phyloP scores from a whole-genome alignment of 2,329 filamentous ascomycete species.

The Myriosclerotinia curreyana region DNA sequence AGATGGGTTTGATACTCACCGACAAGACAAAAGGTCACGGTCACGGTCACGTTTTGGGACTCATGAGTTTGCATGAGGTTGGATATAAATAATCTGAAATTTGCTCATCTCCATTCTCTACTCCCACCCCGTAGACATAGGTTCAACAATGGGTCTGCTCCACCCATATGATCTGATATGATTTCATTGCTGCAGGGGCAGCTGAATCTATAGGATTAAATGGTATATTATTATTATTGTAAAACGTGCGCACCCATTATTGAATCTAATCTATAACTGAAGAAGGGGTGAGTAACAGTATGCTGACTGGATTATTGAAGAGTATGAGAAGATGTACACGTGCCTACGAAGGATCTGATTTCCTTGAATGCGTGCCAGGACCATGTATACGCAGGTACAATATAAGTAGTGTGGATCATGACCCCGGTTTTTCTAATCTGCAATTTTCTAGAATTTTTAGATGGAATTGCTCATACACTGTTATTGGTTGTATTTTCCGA shows the following conservation, averaged over 20 bases:
- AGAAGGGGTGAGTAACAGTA: too few species aligned
- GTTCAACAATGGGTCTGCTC: too few species aligned
- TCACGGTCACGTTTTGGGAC: constrained; percentile 7
- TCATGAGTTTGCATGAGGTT: neutral
- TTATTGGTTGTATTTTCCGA: constrained; percentile 1
- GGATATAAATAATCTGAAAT: neutral
- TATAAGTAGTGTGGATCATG: constrained; percentile 2
- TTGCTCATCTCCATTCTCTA: neutral
- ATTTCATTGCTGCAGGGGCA: too few species aligned
- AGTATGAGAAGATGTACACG: neutral
- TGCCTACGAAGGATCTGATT: neutral
- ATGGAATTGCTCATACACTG: neutral
- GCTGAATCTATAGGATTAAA: too few species aligned
- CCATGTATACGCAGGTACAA: constrained; percentile 10
- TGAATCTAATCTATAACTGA: too few species aligned
- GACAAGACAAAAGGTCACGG: neutral
- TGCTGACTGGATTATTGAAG: neutral
- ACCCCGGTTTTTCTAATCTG: constrained; percentile 6
- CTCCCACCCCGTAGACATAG: too few species aligned
- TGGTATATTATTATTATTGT: too few species aligned
- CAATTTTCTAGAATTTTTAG: constrained; percentile 12
- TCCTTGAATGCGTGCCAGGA: neutral
- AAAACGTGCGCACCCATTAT: too few species aligned
- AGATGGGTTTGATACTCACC: constrained; percentile 14
- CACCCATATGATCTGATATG: too few species aligned